A percentile compares a stretch with the other conserved stretches of the same genome.
These are phyloP conservation scores for Myrica gale DNA, from an alignment of 306 rosid species.

Conservation along the genomic window DNA sequence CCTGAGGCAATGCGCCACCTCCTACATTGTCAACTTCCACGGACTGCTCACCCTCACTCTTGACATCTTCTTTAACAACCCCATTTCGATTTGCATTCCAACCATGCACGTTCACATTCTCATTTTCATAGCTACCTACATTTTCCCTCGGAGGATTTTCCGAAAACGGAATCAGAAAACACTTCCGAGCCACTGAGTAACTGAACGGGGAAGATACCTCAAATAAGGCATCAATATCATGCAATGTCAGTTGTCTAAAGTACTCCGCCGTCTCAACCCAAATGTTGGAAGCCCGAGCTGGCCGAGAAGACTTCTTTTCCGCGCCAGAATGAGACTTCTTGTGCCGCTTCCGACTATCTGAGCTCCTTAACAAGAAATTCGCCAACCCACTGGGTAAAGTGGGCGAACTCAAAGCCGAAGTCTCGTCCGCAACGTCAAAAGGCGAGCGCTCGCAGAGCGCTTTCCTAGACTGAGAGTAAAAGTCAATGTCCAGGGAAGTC, in stretches of 20 bases:
- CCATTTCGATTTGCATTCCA: conserved; percentile 16
- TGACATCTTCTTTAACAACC: conserved; percentile 27
- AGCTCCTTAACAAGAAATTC: conserved; percentile 51
- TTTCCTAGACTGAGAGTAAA: conserved; percentile 73
- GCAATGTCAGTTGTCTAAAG: conserved; percentile 65
- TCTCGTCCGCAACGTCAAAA: conserved; percentile 60
- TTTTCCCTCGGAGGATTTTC: conserved; percentile 35
- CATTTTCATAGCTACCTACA: conserved; percentile 24
- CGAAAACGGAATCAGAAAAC: conserved; percentile 47
- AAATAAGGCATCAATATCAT: conserved; percentile 59
- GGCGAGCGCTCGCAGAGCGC: conserved; percentile 74
- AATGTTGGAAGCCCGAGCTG: conserved; percentile 41
- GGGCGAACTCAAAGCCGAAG: conserved; percentile 48
- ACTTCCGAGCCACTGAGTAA: conserved; percentile 42
- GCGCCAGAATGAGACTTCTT: conserved; percentile 71
- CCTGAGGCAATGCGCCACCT: conserved; percentile 34
- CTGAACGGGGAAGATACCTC: conserved; percentile 46
- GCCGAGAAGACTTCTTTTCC: conserved; percentile 67
- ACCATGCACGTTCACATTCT: conserved; percentile 5
- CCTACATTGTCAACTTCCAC: conserved; percentile 38
- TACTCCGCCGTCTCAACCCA: conserved; percentile 80
- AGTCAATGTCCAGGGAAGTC: conserved; percentile 41
- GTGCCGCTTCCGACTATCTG: conserved; percentile 65
- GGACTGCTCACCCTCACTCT: conserved; percentile 25
- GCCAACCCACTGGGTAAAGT: conserved; percentile 76